Base-by-base conservation (phyloP, 2,329 filamentous ascomycete species). In the Trichoderma sp. region DNA sequence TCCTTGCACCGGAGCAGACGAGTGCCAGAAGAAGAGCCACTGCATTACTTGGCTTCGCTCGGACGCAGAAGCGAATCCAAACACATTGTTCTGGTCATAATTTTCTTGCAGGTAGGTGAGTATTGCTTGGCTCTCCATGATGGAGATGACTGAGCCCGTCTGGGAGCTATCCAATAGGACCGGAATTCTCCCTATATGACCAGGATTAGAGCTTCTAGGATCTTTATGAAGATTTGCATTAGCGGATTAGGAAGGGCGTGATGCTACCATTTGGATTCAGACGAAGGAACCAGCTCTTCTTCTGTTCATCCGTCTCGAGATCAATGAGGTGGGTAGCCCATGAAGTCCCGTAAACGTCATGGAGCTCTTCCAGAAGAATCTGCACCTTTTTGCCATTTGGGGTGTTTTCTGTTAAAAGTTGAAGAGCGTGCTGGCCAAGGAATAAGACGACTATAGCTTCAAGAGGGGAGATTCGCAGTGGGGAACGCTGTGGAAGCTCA, bases 1-100 rank as follows among this genome's bases (percentile, higher is more conserved):
- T 16, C 63, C 63, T 26, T 58, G 63, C 11, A 46, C 51, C 3
- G 63, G 63, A 14, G 51, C 63, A 13, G 51, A 43, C 5, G 51
- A 56, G 10, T 66, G 63, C 63, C 63, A 66, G 18, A 66, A 66
- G 54, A 58, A 58, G 10, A 66, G 52, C 63, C 63, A 66, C 5
- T 66, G 63, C 8, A 66, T 39, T 5, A 55, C 34, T 26, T 66
- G 51, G 34, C 63, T 66, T 24, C 28, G 39, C 14, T 66, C 52
- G 14, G 39, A 30, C 18, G 24, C 18, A 10, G 51, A 55, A 7
- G 8, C 1, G 26, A 66, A 66, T 26, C 63, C 52, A 4, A 66
- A 66, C 3, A 32, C 14, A 26, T 58, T 55, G 16, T n/a, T 26
- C 16, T 46, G 4, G 18, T 66, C 63, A 24, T 46, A 56, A 2